These are phyloP conservation scores for Agaricus bisporus DNA, from an alignment of 768 basidiomycete genomes.

Conservation along the genomic window DNA sequence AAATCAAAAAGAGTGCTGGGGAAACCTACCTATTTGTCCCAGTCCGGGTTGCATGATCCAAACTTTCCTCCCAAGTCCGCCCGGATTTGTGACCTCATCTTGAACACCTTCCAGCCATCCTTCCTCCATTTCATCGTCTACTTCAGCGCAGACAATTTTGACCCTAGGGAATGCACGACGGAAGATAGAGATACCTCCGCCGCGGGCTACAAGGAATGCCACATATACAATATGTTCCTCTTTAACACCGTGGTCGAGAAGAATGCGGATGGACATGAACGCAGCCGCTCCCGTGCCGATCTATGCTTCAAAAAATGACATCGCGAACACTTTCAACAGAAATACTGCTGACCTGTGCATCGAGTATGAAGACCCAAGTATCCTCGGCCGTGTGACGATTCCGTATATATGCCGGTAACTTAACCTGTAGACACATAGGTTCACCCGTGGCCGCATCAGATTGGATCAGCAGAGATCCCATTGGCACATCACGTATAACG, in stretches of 20 bases:
- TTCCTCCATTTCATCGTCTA: constrained; percentile 75
- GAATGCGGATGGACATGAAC: constrained; percentile 91
- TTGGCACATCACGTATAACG: constrained; percentile 77
- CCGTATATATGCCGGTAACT: constrained; percentile 73
- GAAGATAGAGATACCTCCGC: constrained; percentile 72
- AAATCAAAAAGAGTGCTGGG: not conserved
- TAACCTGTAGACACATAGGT: constrained; percentile 76
- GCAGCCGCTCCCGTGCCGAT: constrained; percentile 91
- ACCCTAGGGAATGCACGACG: constrained; percentile 80
- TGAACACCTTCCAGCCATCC: constrained; percentile 59
- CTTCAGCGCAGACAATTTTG: constrained; percentile 78
- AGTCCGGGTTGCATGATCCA: constrained; percentile 87
- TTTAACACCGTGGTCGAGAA: constrained; percentile 87
- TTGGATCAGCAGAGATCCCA: constrained; percentile 90
- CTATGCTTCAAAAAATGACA: constrained; percentile 27
- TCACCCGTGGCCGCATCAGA: constrained; percentile 82
- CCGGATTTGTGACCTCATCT: constrained; percentile 38
- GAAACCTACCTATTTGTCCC: constrained; percentile 74
- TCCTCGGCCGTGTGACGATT: constrained; percentile 56
- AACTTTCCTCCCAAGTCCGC: constrained; percentile 53
- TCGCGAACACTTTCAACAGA: not conserved
- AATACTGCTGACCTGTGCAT: constrained; percentile 62
- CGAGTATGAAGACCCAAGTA: constrained; percentile 82
- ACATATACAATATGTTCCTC: constrained; percentile 86
- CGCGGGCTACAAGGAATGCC: constrained; percentile 81